Evolutionary conservation across 1,284 basidiomycete species (phyloP), one percentile per base, ranked within the genome.

Genomic region (Ustilago cynodontis): DNA sequence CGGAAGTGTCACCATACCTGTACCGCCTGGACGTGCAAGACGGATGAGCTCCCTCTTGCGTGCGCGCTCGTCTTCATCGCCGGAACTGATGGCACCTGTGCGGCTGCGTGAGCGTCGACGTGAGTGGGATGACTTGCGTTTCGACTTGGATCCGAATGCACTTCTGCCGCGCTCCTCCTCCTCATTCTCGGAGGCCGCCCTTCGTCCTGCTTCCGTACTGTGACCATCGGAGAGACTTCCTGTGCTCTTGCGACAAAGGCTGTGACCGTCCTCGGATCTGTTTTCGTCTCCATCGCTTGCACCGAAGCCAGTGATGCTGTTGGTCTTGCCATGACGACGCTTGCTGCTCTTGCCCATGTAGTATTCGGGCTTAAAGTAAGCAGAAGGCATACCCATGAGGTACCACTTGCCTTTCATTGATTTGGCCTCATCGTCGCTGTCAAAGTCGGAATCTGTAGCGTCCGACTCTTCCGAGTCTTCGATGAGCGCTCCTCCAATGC

Each of bases 1-100:
- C 2, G 82, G 82, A 0, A 85, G 74, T 0, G 84, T 85, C 26
- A 85, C 84, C 82, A 84, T 84, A 6, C 84, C 84, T 0, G 84
- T 85, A 11, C 84, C 84, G 13, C 84, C 84, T 35, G 84, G 84
- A 28, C 84, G 77, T 14, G 69, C 71, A 1, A 80, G 70, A 26
- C 78, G 78, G 35, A 85, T 80, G 24, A 83, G 64, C 56, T 82
- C 75, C 39, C 83, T 75, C 26, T 78, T 61, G 29, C 84, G 73
- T 8, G 61, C 60, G 8, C 81, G 77, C 37, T 84, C 82, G 53
- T 77, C 75, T 29, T 77, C 75, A 37, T 77, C 75, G 39, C 71
- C 75, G 11, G 75, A 77, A 33, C 75, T 74, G 63, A 72, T 64
- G 31, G 73, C 69, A 26, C 74, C 63, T 9, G 54, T 65, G 33